Percentiles rank a stretch among this genome's conserved stretches.
phyloP scores from a whole-genome alignment of 179 eudicot species.

The Camellia oleifera region DNA sequence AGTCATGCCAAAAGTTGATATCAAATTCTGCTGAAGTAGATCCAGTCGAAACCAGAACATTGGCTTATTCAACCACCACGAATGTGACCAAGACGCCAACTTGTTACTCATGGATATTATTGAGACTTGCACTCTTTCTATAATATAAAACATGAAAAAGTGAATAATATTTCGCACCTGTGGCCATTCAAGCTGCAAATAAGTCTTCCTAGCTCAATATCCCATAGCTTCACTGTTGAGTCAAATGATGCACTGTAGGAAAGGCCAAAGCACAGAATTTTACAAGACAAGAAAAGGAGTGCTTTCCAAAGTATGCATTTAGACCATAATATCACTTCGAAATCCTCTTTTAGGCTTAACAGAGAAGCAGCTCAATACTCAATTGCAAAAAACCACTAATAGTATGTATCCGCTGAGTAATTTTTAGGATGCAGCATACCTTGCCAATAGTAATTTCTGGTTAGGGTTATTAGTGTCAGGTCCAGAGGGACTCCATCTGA shows the following conservation, averaged over 20 bases:
- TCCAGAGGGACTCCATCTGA: constrained; percentile 83
- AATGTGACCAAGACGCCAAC: not conserved
- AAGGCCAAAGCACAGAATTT: not conserved
- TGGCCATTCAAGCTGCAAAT: constrained; percentile 60
- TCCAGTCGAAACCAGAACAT: not conserved
- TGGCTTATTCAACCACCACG: not conserved
- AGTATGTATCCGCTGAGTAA: not conserved
- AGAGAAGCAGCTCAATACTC: not conserved
- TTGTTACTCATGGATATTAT: not conserved
- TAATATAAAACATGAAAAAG: not conserved
- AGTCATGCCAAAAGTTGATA: not conserved
- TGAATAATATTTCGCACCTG: constrained; percentile 31
- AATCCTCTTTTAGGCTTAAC: not conserved
- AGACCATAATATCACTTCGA: not conserved
- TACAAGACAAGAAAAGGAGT: not conserved
- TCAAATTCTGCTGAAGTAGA: not conserved
- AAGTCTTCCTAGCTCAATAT: constrained; percentile 53
- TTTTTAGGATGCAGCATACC: constrained; percentile 27
- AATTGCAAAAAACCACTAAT: not conserved
- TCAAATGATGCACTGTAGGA: constrained; percentile 65
- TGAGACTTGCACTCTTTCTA: not conserved
- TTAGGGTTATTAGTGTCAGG: constrained; percentile 61
- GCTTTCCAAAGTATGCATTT: not conserved
- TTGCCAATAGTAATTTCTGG: constrained; percentile 53
- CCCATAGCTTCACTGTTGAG: constrained; percentile 73